Evolutionary conservation across 192 early-diverging fungal genomes (phyloP).

Genomic region (Phlyctochytrium planicorne): DNA sequence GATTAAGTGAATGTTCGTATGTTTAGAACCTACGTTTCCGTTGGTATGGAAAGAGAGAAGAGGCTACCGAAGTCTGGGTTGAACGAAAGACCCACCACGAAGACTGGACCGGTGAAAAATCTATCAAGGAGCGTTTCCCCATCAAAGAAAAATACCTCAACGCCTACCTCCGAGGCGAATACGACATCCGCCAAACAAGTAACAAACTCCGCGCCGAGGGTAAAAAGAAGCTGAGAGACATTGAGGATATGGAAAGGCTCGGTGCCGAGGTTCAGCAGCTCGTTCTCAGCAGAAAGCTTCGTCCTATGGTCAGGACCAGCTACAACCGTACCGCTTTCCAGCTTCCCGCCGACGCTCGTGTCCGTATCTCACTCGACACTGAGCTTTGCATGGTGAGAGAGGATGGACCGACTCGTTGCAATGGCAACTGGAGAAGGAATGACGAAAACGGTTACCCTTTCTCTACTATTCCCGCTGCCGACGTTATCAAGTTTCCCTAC

Average conservation of each 20-base stretch:
- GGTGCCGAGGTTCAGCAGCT: conserved; percentile 69
- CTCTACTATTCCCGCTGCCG: conserved; percentile 66
- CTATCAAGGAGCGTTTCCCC: conserved; percentile 81
- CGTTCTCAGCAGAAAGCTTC: conserved; percentile 61
- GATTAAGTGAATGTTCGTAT: neutral
- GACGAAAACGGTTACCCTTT: conserved; percentile 80
- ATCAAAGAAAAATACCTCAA: conserved; percentile 89
- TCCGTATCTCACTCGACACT: conserved; percentile 88
- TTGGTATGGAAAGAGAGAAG: conserved; percentile 86
- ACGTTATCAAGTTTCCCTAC: conserved; percentile 85
- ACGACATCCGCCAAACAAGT: conserved; percentile 65
- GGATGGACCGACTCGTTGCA: conserved; percentile 66
- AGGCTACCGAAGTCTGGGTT: conserved; percentile 79
- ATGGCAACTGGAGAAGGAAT: conserved; percentile 77
- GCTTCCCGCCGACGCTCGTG: conserved; percentile 82
- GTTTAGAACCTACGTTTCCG: conserved; percentile 67
- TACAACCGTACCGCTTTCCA: conserved; percentile 97
- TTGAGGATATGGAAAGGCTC: conserved; percentile 69
- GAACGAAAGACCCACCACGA: conserved; percentile 97
- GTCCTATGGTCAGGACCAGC: conserved; percentile 72
- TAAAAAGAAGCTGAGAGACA: conserved; percentile 53
- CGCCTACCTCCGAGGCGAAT: conserved; percentile 72
- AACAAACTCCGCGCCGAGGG: conserved; percentile 69
- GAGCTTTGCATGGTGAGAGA: conserved; percentile 89
- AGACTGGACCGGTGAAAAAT: conserved; percentile 78